Percentiles rank a stretch among this genome's conserved stretches.
Evolutionary conservation across 2,329 filamentous ascomycete genomes (phyloP).

Genomic region (Botryosphaeria dothidea): DNA sequence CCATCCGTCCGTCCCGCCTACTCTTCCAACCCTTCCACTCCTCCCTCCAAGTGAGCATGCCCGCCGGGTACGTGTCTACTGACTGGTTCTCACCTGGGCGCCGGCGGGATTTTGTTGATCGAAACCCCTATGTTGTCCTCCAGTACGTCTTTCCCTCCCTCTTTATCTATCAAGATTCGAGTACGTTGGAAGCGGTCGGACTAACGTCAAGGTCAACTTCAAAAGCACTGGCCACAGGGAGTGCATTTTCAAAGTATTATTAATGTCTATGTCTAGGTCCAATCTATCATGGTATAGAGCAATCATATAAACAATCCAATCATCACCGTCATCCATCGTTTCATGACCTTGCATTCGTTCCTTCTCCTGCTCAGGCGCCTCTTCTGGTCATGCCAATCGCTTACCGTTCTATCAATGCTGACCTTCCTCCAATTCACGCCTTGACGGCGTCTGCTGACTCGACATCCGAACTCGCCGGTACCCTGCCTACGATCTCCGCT

Average conservation of each 20-base stretch:
- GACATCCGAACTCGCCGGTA: background rate
- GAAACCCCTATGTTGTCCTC: too few species aligned
- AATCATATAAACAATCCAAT: background rate
- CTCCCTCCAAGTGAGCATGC: too few species aligned
- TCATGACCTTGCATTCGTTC: background rate
- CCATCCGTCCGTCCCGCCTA: background rate
- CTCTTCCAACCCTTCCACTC: background rate
- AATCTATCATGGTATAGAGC: slow-evolving; percentile 8
- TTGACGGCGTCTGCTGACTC: slow-evolving; percentile 9
- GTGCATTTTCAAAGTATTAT: background rate
- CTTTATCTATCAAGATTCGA: too few species aligned
- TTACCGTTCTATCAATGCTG: background rate
- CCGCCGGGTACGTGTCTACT: too few species aligned
- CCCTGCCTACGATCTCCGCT: slow-evolving; percentile 22
- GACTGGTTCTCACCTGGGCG: too few species aligned
- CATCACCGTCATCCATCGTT: background rate
- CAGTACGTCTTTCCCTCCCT: too few species aligned
- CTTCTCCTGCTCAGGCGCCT: background rate
- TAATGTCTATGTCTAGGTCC: background rate
- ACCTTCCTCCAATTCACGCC: background rate
- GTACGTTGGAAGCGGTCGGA: too few species aligned
- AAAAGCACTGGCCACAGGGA: too few species aligned
- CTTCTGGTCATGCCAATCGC: background rate
- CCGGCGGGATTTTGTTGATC: too few species aligned
- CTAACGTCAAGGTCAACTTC: too few species aligned